Percentiles rank a stretch among this genome's conserved stretches.
Evolutionary conservation across 306 rosid species (phyloP).

Genomic region (Abrus pulchellus): DNA sequence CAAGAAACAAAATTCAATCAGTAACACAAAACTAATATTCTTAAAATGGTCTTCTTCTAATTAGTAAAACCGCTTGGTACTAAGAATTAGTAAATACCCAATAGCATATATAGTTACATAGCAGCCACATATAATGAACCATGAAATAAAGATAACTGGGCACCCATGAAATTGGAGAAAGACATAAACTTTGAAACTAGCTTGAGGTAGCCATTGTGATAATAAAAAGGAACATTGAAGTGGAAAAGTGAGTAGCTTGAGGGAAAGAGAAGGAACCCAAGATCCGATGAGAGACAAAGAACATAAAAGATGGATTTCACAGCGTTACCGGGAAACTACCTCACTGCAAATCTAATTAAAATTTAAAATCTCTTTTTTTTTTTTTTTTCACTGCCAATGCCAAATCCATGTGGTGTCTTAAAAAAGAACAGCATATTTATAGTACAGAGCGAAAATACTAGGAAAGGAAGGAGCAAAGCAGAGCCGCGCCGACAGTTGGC

Average conservation of each 20-base stretch:
- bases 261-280: conserved; percentile 61
- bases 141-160: conserved; percentile 1
- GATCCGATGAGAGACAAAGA: conserved; percentile 71
- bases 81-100: conserved; percentile 18
- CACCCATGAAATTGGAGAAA: conserved; percentile 38
- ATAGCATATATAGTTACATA: conserved; percentile 21
- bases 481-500: conserved; percentile 54
- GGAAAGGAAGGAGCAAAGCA: conserved; percentile 15
- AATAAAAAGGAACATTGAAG: conserved; percentile 2
- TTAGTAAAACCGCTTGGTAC: background rate
- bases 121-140: conserved; percentile 31
- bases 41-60: background rate
- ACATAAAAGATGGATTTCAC: conserved; percentile 44
- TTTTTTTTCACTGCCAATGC: background rate
- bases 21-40: background rate
- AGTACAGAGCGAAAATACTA: conserved; percentile 39
- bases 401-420: conserved; percentile 44
- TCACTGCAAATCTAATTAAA: conserved; percentile 41
- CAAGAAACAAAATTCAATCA: conserved; percentile 38
- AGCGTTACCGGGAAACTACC: conserved; percentile 52
- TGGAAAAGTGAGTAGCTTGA: conserved; percentile 50
- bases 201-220: conserved; percentile 6
- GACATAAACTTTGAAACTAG: conserved; percentile 23
- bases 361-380: conserved; percentile 8
- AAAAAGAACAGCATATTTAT: conserved; percentile 40